Base-by-base conservation (phyloP, 31 red algal genomes). In the Endocladia muricata region DNA sequence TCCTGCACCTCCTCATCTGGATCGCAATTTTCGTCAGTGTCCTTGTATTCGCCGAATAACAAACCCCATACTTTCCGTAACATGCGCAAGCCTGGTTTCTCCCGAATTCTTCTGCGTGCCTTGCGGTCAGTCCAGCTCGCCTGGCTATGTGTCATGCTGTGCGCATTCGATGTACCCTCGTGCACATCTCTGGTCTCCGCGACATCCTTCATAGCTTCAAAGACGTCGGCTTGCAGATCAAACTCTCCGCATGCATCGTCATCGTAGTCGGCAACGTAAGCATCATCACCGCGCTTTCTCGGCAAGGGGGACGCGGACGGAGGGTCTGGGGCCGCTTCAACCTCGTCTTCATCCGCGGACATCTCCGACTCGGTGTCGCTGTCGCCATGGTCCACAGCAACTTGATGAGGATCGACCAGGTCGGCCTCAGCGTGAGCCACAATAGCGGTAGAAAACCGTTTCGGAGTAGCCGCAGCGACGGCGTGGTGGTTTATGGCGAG, bases 181-280 rank as follows among this genome's bases (percentile, higher is more conserved):
- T 42, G 57, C 3, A 60, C 60, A 23, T 15, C 36, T 28, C 25
- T 75, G 28, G 54, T 48, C 62, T 90, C 87, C 13, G 76, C 77
- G 23, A 80, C 76, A 29, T 82, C 70, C 43, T 90, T 82, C 42
- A 90, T 90, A 37, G 87, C 87, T 58, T 90, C 87, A 69, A 82
- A 90, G 41, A 90, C 87, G 55, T 90, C 87, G 35, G 77, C 77
- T 31, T 90, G 87, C n/a, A 90, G 48, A 62, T 90, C 87, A 3
- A 83, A 40, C 15, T 77, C 78, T 3, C 62, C 87, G 37, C 64
- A 81, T 4, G 65, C 70, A 54, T 90, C 87, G 47, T 90, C 87
- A 39, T 82, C 87, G 37, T 90, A 90, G 38, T 90, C 87, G 39
- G 66, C 68, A 11, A 90, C 64, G 40, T 77, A 87, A 28, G 51